Percentiles rank a stretch among this genome's conserved stretches.
Evolutionary conservation across 352 stramenopile genomes (phyloP).

Genomic region (Pythium chondricola): DNA sequence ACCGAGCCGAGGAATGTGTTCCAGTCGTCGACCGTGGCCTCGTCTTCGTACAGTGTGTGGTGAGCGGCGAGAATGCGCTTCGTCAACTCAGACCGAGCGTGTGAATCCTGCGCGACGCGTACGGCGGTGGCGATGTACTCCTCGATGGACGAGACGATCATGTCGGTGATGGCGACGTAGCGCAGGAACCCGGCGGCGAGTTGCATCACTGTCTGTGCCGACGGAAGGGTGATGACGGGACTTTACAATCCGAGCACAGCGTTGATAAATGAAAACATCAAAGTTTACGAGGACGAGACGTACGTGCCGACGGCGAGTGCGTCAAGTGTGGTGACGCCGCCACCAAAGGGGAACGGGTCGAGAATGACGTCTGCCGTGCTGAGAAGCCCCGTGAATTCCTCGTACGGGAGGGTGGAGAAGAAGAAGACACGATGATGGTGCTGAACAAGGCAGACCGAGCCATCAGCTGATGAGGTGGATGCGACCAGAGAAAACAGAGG

Average conservation of each 20-base stretch:
- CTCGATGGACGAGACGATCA: conserved; percentile 29
- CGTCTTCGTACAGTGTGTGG: conserved; percentile 21
- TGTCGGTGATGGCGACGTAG: conserved; percentile 40
- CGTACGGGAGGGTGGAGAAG: conserved; percentile 46
- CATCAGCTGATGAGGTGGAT: not conserved
- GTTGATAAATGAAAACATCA: not conserved
- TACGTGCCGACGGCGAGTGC: conserved; percentile 70
- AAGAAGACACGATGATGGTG: conserved; percentile 46
- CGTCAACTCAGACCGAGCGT: conserved; percentile 1
- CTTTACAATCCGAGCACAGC: no score
- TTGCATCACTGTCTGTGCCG: conserved; percentile 43
- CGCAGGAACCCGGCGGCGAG: conserved; percentile 57
- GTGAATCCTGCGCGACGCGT: conserved; percentile 23
- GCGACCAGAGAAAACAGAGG: not conserved
- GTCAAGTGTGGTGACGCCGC: conserved; percentile 80
- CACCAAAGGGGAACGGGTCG: conserved; percentile 81
- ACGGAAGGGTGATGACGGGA: conserved; percentile 49
- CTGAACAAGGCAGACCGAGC: conserved; percentile 1
- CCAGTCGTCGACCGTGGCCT: conserved; percentile 24
- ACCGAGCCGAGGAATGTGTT: conserved; percentile 26
- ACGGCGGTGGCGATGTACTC: conserved; percentile 36
- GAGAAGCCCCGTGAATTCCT: conserved; percentile 50
- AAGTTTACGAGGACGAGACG: conserved; percentile 13
- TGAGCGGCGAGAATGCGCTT: conserved; percentile 12
- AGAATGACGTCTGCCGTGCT: conserved; percentile 59